phyloP scores from a whole-genome alignment of 257 asterid species.

The Fraxinus americana region DNA sequence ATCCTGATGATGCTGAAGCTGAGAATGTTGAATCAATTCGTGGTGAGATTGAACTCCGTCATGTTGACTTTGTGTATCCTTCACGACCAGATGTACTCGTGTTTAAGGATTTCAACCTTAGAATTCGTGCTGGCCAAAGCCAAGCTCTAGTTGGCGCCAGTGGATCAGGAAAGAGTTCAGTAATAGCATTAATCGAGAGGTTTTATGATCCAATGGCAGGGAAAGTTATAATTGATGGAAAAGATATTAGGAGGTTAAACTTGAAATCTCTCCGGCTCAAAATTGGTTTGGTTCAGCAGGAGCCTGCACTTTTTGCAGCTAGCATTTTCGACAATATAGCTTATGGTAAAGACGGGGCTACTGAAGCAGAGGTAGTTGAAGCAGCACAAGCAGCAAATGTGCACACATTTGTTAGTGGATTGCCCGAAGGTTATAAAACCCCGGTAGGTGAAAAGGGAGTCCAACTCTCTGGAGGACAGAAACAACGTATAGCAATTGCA shows the following conservation, averaged over 20 bases:
- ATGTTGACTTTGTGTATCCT: slow-evolving; percentile 90
- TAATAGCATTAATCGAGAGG: slow-evolving; percentile 75
- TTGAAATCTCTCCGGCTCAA: slow-evolving; percentile 72
- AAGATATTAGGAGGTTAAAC: slow-evolving; percentile 77
- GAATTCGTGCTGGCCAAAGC: slow-evolving; percentile 94
- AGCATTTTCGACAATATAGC: slow-evolving; percentile 90
- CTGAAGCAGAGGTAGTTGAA: slow-evolving; percentile 75
- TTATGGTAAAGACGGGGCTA: slow-evolving; percentile 85
- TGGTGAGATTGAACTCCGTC: slow-evolving; percentile 91
- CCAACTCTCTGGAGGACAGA: slow-evolving; percentile 93
- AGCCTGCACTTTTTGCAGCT: slow-evolving; percentile 88
- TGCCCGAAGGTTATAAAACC: slow-evolving; percentile 90
- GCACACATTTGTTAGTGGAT: slow-evolving; percentile 75
- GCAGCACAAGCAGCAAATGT: slow-evolving; percentile 90
- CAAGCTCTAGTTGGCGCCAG: slow-evolving; percentile 98
- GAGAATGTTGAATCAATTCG: slow-evolving; percentile 72
- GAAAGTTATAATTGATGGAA: slow-evolving; percentile 92
- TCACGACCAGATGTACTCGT: slow-evolving; percentile 83
- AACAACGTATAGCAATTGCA: slow-evolving; percentile 91
- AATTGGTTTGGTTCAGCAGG: slow-evolving; percentile 91
- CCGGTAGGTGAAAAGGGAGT: slow-evolving; percentile 92
- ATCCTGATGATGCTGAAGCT: slow-evolving; percentile 83
- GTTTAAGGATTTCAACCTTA: slow-evolving; percentile 74
- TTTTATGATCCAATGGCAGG: slow-evolving; percentile 86
- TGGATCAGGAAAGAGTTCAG: slow-evolving; percentile 96